Conservation (phyloP, 176 grass and related monocot species). For the Zea luxurians region DNA sequence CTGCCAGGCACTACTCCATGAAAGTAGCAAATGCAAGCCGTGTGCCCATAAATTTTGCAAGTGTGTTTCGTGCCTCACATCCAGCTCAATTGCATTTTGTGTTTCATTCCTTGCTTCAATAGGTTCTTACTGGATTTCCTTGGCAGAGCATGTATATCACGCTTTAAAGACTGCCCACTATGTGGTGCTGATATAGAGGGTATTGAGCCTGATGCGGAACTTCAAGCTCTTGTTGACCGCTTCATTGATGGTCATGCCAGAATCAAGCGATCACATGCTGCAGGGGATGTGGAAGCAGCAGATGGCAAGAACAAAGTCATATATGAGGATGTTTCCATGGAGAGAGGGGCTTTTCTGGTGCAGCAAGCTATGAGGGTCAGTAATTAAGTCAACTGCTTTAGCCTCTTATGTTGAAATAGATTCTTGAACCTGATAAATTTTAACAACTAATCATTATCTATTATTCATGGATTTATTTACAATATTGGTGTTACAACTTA, state of each 20-base stretch:
- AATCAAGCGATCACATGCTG: slow-evolving; percentile 71
- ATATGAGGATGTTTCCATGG: slow-evolving; percentile 98
- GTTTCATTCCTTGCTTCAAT: not conserved
- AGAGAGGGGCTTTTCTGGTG: slow-evolving; percentile 89
- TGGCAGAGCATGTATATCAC: slow-evolving; percentile 75
- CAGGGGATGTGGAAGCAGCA: slow-evolving; percentile 39
- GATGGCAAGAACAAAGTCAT: slow-evolving; percentile 71
- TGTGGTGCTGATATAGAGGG: slow-evolving; percentile 93
- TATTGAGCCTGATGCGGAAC: slow-evolving; percentile 73
- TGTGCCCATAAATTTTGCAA: slow-evolving; percentile 96
- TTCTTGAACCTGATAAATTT: not conserved
- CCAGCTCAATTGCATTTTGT: not conserved
- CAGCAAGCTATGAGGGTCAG: slow-evolving; percentile 99
- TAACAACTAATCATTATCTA: not conserved
- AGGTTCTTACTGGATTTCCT: slow-evolving; percentile 28
- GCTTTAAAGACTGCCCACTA: slow-evolving; percentile 85
- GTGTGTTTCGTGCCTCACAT: slow-evolving; percentile 37
- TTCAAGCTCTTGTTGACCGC: slow-evolving; percentile 73
- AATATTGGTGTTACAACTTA: not conserved
- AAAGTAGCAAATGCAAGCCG: slow-evolving; percentile 79
- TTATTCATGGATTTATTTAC: not conserved
- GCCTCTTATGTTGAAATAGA: not conserved
- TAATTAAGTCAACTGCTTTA: slow-evolving; percentile 6
- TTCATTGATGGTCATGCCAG: slow-evolving; percentile 95
- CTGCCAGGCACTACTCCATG: slow-evolving; percentile 71